These are phyloP conservation scores for Coix lacrymajobi DNA, from an alignment of 176 grass and related monocot species.

Conservation along the genomic window DNA sequence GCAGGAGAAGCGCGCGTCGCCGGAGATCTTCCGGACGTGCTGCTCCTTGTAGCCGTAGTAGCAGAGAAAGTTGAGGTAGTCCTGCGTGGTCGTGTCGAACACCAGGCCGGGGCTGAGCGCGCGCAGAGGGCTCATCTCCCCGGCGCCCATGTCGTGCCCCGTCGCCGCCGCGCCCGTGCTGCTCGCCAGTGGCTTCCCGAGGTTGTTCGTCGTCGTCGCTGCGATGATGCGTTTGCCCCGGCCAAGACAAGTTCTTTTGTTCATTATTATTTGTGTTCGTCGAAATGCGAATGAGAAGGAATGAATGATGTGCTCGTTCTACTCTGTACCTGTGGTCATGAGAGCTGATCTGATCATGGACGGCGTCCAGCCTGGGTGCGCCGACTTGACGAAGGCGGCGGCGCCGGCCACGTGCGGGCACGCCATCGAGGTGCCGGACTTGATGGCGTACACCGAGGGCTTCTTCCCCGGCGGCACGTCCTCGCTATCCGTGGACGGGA, in stretches of 20 bases:
- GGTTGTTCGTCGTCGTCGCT: constrained; percentile 60
- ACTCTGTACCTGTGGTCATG: constrained; percentile 76
- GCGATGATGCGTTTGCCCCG: constrained; percentile 2
- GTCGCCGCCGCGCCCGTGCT: constrained; percentile 61
- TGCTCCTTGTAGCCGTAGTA: constrained; percentile 87
- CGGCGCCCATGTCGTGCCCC: constrained; percentile 82
- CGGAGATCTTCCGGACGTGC: constrained; percentile 56
- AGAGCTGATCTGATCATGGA: constrained; percentile 97
- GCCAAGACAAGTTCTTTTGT: neutral
- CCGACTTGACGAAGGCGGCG: constrained; percentile 79
- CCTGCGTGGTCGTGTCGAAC: constrained; percentile 64
- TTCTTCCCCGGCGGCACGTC: constrained; percentile 63
- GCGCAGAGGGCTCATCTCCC: constrained; percentile 83
- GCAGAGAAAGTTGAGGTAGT: constrained; percentile 89
- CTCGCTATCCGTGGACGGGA: constrained; percentile 51
- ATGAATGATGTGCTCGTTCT: neutral
- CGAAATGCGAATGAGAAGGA: neutral
- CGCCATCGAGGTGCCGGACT: constrained; percentile 93
- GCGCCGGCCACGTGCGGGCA: constrained; percentile 92
- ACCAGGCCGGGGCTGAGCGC: constrained; percentile 92
- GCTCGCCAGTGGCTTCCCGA: constrained; percentile 55
- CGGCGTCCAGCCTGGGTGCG: constrained; percentile 77
- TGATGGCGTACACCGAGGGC: constrained; percentile 67
- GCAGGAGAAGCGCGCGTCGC: constrained; percentile 51
- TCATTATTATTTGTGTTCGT: neutral